A percentile compares a stretch with the other conserved stretches of the same genome.
Conservation (phyloP, 495 filamentous ascomycete genomes). For the Penicillium lividum region DNA sequence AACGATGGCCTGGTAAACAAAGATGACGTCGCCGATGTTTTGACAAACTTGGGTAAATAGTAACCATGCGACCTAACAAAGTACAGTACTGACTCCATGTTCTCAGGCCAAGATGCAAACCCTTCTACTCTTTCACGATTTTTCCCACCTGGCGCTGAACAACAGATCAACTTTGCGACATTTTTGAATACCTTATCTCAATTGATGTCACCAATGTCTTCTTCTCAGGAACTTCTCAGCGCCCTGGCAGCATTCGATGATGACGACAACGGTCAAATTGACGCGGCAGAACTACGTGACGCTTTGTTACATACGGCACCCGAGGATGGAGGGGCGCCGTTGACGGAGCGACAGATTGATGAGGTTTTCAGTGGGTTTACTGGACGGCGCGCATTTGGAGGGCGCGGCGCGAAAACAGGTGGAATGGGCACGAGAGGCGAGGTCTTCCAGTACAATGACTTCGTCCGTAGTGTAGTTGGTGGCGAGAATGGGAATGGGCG, state of each 20-base stretch:
- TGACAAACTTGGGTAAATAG: constrained; percentile 68
- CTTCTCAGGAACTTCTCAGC: constrained; percentile 72
- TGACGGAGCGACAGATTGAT: constrained; percentile 79
- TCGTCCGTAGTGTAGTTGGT: constrained; percentile 43
- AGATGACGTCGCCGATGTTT: constrained; percentile 77
- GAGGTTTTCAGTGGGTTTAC: constrained; percentile 81
- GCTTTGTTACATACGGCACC: constrained; percentile 79
- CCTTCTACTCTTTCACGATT: constrained; percentile 65
- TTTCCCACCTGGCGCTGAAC: constrained; percentile 67
- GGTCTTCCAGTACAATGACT: constrained; percentile 50
- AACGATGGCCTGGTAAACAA: constrained; percentile 73
- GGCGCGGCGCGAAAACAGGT: constrained; percentile 32
- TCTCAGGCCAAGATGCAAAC: constrained; percentile 56
- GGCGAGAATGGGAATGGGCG: constrained; percentile 35
- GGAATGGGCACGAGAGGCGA: constrained; percentile 43
- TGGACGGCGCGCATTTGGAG: constrained; percentile 71
- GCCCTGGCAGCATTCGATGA: constrained; percentile 95
- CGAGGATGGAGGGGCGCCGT: constrained; percentile 64
- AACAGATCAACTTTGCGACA: constrained; percentile 76
- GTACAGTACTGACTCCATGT: neutral
- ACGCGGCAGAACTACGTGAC: constrained; percentile 77
- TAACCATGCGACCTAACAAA: neutral
- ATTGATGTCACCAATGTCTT: constrained; percentile 69
- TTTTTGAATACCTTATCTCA: constrained; percentile 78
- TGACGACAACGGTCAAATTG: constrained; percentile 90